phyloP scores from a whole-genome alignment of 2,329 filamentous ascomycete species.

The Cytospora piceae region DNA sequence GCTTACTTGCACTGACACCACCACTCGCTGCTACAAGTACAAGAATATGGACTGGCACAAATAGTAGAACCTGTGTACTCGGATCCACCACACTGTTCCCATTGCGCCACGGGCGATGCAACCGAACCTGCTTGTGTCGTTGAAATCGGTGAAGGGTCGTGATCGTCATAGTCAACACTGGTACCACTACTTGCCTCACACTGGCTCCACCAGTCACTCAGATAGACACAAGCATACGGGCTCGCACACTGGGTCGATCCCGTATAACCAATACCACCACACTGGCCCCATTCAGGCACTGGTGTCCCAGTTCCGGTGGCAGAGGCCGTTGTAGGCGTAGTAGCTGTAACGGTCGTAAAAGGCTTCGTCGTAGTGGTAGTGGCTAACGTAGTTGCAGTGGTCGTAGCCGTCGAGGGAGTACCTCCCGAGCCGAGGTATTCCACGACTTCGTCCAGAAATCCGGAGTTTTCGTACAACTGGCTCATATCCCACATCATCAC shows the following conservation, averaged over 20 bases:
- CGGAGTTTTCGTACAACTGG: constrained; percentile 61
- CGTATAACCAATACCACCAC: constrained; percentile 41
- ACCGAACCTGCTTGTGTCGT: not conserved
- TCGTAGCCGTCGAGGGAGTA: constrained; percentile 10
- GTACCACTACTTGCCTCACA: constrained; percentile 34
- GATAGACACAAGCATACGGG: constrained; percentile 38
- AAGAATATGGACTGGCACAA: constrained; percentile 23
- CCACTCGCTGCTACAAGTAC: constrained; percentile 22
- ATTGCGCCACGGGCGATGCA: constrained; percentile 11
- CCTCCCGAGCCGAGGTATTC: constrained; percentile 37
- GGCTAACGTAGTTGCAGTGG: constrained; percentile 18
- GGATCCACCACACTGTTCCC: constrained; percentile 26
- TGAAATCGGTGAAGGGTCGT: too few relatives aligned
- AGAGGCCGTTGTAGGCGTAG: constrained; percentile 8
- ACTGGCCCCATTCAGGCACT: constrained; percentile 44
- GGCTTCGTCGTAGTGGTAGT: constrained; percentile 26
- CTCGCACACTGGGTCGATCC: constrained; percentile 40
- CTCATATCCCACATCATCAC: constrained; percentile 73
- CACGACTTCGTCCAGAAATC: constrained; percentile 55
- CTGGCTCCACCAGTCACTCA: constrained; percentile 40
- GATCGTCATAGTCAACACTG: too few relatives aligned
- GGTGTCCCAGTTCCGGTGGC: constrained; percentile 28
- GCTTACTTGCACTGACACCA: constrained; percentile 25
- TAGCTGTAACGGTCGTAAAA: constrained; percentile 16
- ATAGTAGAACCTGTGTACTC: constrained; percentile 20